Conservation (phyloP, 805 yeast genomes). For the Saccharomyces jurei region DNA sequence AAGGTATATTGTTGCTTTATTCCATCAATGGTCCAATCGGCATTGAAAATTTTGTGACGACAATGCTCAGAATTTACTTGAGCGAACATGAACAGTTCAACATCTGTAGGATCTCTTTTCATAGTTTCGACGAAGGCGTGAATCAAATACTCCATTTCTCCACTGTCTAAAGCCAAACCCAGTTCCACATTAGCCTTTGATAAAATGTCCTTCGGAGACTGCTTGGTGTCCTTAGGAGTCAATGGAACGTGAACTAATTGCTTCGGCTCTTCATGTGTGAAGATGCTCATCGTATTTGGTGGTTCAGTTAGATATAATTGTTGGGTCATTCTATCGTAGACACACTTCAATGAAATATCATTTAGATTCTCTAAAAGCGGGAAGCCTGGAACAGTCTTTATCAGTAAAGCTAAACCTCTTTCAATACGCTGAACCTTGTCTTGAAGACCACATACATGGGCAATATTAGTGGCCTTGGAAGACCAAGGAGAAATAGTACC, state of each 20-base stretch:
- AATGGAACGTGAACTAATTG: constrained; percentile 73
- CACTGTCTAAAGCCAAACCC: constrained; percentile 90
- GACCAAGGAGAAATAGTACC: constrained; percentile 99
- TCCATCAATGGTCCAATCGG: constrained; percentile 95
- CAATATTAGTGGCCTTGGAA: constrained; percentile 93
- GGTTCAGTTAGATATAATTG: constrained; percentile 46
- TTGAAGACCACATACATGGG: constrained; percentile 77
- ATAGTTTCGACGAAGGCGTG: constrained; percentile 69
- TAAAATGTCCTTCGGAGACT: constrained; percentile 44
- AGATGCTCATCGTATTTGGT: constrained; percentile 65
- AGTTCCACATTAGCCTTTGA: constrained; percentile 69
- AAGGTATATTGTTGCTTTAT: constrained; percentile 62
- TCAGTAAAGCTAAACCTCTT: constrained; percentile 73
- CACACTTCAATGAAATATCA: constrained; percentile 54
- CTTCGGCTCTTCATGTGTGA: constrained; percentile 71
- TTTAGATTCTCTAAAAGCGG: constrained; percentile 49
- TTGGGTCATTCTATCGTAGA: constrained; percentile 95
- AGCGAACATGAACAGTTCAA: constrained; percentile 96
- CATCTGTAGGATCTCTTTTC: constrained; percentile 92
- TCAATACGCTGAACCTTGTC: constrained; percentile 74
- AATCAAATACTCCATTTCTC: constrained; percentile 84
- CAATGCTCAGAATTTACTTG: constrained; percentile 99
- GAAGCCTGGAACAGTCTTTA: constrained; percentile 65
- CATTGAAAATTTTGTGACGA: constrained; percentile 97
- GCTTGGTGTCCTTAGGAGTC: constrained; percentile 2